Conservation (phyloP, 495 filamentous ascomycete genomes). For the Penicillium soppii region DNA sequence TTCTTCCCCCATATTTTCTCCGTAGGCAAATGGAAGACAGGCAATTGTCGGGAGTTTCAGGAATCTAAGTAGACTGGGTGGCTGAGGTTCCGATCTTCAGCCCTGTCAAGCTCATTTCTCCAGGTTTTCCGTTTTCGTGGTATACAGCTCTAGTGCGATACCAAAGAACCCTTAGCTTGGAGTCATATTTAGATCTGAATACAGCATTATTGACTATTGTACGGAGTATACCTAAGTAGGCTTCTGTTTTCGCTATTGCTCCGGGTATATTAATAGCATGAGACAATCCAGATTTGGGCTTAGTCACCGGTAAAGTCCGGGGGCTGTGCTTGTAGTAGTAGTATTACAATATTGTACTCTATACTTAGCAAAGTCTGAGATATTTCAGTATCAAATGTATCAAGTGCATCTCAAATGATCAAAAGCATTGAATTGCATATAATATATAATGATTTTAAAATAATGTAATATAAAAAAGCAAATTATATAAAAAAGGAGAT, state of each 20-base stretch:
- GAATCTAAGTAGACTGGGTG: conserved; percentile 25
- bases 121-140: conserved; percentile 3
- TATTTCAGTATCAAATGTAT: not conserved
- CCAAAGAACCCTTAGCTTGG: not conserved
- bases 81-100: conserved; percentile 30
- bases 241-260: no score
- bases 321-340: conserved; percentile 9
- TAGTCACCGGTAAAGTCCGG: conserved; percentile 9
- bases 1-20: conserved; percentile 20
- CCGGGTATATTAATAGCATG: conserved; percentile 7
- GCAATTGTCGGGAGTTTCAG: conserved; percentile 40
- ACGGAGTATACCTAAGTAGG: no score
- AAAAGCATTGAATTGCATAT: not conserved
- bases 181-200: not conserved
- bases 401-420: not conserved
- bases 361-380: not conserved
- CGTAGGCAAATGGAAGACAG: conserved; percentile 26
- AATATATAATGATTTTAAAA: not conserved
- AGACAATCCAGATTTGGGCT: conserved; percentile 7
- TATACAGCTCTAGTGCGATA: not conserved
- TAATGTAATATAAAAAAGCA: not conserved
- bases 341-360: not conserved
- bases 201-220: no score
- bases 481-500: conserved; percentile 6
- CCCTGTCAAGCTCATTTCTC: conserved; percentile 24